A percentile compares a stretch with the other conserved stretches of the same genome.
Evolutionary conservation across 2,329 filamentous ascomycete genomes (phyloP).

Genomic region (Sclerotinia minor): DNA sequence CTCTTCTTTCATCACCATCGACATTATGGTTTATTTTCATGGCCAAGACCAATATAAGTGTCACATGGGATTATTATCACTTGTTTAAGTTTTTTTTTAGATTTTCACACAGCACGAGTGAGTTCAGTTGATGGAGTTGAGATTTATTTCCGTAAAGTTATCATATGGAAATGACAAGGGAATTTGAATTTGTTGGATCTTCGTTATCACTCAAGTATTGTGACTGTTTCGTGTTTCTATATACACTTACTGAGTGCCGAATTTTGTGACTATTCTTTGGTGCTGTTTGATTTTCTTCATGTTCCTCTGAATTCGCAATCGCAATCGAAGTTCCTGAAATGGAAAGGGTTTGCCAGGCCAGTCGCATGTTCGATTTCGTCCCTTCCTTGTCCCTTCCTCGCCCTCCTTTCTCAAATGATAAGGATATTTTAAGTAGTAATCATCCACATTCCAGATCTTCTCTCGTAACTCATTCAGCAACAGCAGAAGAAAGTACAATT

Average conservation of each 20-base stretch:
- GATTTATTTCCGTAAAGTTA: neutral
- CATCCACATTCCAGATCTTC: neutral
- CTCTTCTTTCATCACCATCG: too few relatives aligned
- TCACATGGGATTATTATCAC: too few relatives aligned
- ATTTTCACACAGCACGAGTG: too few relatives aligned
- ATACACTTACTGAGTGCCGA: neutral
- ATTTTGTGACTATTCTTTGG: too few relatives aligned
- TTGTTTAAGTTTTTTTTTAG: neutral
- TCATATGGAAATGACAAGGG: neutral
- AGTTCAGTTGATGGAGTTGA: neutral
- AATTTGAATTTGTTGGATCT: neutral
- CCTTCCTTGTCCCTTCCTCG: constrained; percentile 6
- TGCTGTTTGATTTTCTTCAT: neutral
- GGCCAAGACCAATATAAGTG: neutral
- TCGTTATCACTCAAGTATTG: neutral
- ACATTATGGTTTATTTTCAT: too few relatives aligned
- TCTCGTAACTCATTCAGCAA: neutral
- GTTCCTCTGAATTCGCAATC: neutral
- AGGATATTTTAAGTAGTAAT: neutral
- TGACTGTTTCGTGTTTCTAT: neutral
- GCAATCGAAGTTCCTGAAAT: neutral
- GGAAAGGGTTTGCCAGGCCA: neutral
- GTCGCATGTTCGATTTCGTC: neutral
- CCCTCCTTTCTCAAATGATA: neutral
- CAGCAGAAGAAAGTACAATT: neutral